phyloP scores from a whole-genome alignment of 169 alveolate species.

The Cryptosporidium ubiquitum region DNA sequence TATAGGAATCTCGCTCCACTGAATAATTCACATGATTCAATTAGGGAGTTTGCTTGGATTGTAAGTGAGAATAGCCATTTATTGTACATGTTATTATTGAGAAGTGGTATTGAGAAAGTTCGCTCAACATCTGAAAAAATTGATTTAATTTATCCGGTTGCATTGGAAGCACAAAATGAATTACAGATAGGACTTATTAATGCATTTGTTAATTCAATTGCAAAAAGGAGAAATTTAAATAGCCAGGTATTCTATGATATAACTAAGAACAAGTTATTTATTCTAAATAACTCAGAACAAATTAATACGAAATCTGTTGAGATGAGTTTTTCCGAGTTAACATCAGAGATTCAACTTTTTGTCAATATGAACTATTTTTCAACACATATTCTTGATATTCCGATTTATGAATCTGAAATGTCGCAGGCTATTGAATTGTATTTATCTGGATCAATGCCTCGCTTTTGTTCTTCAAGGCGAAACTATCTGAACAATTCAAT shows the following conservation, averaged over 20 bases:
- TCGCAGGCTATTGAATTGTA: background rate
- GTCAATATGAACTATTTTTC: background rate
- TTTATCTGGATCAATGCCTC: conserved; percentile 38
- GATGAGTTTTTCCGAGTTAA: background rate
- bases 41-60: conserved; percentile 36
- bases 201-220: conserved; percentile 30
- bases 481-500: conserved; percentile 32
- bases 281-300: background rate
- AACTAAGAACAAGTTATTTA: conserved; percentile 6
- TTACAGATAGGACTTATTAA: conserved; percentile 5
- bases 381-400: conserved; percentile 17
- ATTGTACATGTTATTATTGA: conserved; percentile 31
- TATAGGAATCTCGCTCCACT: conserved; percentile 31
- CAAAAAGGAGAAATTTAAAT: background rate
- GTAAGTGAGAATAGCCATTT: conserved; percentile 5
- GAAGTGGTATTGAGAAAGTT: background rate
- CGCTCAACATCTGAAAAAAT: background rate
- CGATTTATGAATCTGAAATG: conserved; percentile 35
- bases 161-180: background rate
- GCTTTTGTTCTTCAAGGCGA: conserved; percentile 37
- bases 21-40: background rate
- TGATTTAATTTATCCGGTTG: conserved; percentile 21
- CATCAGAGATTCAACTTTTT: background rate
- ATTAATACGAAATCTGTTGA: background rate
- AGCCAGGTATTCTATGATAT: conserved; percentile 31